phyloP scores from a whole-genome alignment of 768 basidiomycete genomes.

The Russula abietina region DNA sequence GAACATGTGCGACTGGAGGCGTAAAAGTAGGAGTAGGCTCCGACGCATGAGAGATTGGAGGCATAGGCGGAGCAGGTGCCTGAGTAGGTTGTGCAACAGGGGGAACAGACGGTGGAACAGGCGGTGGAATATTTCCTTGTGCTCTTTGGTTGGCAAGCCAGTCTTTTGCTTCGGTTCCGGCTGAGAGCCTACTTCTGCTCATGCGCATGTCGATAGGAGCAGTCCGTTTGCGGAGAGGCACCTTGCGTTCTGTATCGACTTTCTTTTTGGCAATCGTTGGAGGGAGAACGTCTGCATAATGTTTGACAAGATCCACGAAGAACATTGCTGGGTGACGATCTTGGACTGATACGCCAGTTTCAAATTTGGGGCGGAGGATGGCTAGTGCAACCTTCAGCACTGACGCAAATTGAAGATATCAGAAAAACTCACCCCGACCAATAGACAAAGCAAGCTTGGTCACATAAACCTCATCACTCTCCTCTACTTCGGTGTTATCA shows the following conservation, averaged over 20 bases:
- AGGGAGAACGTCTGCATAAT: conserved; percentile 70
- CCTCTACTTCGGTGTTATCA: conserved; percentile 59
- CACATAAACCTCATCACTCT: conserved; percentile 72
- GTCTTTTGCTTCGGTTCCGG: conserved; percentile 62
- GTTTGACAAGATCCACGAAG: conserved; percentile 77
- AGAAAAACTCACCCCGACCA: conserved; percentile 62
- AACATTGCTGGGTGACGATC: conserved; percentile 81
- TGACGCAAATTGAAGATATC: neutral
- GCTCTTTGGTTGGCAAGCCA: conserved; percentile 57
- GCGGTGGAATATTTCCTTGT: conserved; percentile 28
- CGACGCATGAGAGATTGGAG: conserved; percentile 20
- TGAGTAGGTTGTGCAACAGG: conserved; percentile 22
- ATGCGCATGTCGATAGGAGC: conserved; percentile 84
- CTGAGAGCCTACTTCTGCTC: conserved; percentile 69
- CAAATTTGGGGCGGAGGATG: conserved; percentile 73
- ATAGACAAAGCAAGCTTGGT: conserved; percentile 84
- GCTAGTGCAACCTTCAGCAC: conserved; percentile 38
- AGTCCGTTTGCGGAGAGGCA: conserved; percentile 81
- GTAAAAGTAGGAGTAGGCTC: conserved; percentile 27
- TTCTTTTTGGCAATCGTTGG: conserved; percentile 80
- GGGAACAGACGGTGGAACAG: conserved; percentile 9
- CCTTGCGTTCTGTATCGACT: conserved; percentile 78
- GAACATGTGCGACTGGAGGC: conserved; percentile 4
- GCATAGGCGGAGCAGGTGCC: conserved; percentile 11
- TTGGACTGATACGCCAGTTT: conserved; percentile 82